Evolutionary conservation across 23 red algal species (phyloP).

Genomic region (Gracilaria gracilis): DNA sequence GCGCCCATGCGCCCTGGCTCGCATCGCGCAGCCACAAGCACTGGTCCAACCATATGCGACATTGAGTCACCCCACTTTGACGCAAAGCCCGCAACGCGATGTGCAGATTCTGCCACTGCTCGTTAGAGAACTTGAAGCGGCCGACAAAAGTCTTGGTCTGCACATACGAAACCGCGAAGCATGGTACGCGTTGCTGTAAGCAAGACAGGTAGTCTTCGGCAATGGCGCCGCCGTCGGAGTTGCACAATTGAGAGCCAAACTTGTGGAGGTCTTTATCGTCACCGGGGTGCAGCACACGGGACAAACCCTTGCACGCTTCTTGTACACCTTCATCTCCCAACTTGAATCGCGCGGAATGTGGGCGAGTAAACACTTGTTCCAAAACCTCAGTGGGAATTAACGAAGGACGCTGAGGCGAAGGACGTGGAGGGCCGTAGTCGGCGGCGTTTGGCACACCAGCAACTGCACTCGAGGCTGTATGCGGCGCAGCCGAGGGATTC

Average conservation of each 20-base stretch:
- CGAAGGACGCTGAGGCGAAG: not conserved
- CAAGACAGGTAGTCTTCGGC: not conserved
- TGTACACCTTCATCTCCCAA: not conserved
- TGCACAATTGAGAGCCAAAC: not conserved
- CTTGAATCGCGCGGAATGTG: conserved; percentile 35
- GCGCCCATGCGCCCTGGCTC: conserved; percentile 22
- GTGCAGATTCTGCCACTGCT: conserved; percentile 19
- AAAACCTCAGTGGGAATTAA: conserved; percentile 12
- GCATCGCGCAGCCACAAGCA: conserved; percentile 50
- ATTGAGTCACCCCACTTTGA: not conserved
- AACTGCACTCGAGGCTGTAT: not conserved
- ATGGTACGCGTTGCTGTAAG: conserved; percentile 9
- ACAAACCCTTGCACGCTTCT: conserved; percentile 39
- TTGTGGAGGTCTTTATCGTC: not conserved
- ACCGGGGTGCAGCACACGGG: not conserved
- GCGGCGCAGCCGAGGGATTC: not conserved
- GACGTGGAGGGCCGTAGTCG: not conserved
- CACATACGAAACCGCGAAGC: conserved; percentile 48
- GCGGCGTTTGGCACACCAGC: not conserved
- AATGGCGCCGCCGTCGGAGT: not conserved
- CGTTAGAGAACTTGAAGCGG: conserved; percentile 30
- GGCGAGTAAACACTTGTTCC: conserved; percentile 12
- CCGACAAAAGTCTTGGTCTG: not conserved
- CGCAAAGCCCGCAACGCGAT: not conserved
- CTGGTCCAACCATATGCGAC: conserved; percentile 34